phyloP scores from a whole-genome alignment of 768 basidiomycete genomes.

The Suillus discolor region DNA sequence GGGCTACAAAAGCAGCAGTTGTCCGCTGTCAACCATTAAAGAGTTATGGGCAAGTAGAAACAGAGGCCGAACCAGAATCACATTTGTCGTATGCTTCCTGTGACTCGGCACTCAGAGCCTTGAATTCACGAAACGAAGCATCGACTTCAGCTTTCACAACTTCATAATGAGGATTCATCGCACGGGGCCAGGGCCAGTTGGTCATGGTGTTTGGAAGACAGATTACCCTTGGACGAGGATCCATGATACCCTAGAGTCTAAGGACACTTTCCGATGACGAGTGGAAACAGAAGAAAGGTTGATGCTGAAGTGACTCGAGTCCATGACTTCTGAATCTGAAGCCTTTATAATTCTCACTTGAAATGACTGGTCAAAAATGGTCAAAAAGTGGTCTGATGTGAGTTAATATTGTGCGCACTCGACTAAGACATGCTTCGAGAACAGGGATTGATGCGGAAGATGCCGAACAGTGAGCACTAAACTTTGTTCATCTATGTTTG shows the following conservation, averaged over 20 bases:
- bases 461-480: too few species aligned
- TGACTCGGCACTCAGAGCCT: conserved; percentile 36
- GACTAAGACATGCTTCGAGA: too few species aligned
- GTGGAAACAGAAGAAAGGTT: not conserved
- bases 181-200: conserved; percentile 47
- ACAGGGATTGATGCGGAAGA: too few species aligned
- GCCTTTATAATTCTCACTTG: not conserved
- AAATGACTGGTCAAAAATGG: not conserved
- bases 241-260: not conserved
- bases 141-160: conserved; percentile 37
- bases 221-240: not conserved
- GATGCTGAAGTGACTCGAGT: not conserved
- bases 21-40: not conserved
- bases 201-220: conserved; percentile 42
- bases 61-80: conserved; percentile 36
- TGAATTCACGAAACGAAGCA: conserved; percentile 40
- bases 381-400: not conserved
- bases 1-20: not conserved
- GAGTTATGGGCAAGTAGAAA: not conserved
- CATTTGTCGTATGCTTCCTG: conserved; percentile 44
- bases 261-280: not conserved
- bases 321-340: not conserved
- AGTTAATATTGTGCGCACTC: not conserved
- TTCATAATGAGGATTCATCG: conserved; percentile 40
- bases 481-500: too few species aligned